Evolutionary conservation across 2,329 filamentous ascomycete genomes (phyloP).

Genomic region (Cordyceps fumosorosea): DNA sequence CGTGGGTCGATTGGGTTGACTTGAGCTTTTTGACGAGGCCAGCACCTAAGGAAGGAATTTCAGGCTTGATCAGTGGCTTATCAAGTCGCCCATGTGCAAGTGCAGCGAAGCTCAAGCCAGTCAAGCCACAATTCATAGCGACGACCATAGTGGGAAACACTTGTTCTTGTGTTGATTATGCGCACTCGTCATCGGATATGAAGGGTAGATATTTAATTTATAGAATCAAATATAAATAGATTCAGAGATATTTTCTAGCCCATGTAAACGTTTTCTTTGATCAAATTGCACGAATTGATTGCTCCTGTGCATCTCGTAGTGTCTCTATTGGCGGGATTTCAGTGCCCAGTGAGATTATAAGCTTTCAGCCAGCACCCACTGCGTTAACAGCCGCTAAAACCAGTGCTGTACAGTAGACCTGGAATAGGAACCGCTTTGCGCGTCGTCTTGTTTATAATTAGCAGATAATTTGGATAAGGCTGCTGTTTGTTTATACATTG

Average conservation of each 20-base stretch:
- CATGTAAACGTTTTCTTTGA: no score
- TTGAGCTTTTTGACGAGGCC: conserved; percentile 12
- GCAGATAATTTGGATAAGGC: no score
- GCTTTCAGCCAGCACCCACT: background rate
- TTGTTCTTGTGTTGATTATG: no score
- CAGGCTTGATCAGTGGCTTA: conserved; percentile 15
- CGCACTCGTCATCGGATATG: no score
- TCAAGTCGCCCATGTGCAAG: background rate
- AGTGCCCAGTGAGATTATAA: conserved; percentile 1
- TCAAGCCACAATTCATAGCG: background rate
- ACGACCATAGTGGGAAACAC: no score
- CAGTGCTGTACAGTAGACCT: no score
- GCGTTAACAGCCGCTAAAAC: background rate
- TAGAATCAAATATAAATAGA: background rate
- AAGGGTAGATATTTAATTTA: no score
- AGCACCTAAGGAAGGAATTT: conserved; percentile 23
- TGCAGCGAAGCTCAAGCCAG: background rate
- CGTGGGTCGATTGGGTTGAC: conserved; percentile 13
- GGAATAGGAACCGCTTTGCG: no score
- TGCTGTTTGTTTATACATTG: no score
- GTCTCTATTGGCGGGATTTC: background rate
- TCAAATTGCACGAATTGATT: no score
- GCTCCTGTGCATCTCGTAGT: no score
- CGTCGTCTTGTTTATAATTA: no score
- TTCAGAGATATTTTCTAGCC: background rate